Evolutionary conservation across 495 filamentous ascomycete species (phyloP).

Genomic region (Daldinia vernicosa): DNA sequence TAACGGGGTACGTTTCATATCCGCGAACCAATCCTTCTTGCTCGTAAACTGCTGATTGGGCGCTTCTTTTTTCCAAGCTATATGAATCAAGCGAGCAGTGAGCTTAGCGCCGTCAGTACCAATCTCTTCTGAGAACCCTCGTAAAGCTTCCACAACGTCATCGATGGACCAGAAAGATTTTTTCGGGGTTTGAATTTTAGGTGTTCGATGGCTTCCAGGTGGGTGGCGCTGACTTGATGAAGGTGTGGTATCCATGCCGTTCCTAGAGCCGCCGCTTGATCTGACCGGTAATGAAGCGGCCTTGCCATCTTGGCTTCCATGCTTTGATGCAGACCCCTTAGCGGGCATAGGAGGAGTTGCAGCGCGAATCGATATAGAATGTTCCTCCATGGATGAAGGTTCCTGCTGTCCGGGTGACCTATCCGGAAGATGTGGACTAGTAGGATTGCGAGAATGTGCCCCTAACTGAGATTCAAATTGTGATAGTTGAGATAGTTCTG

Average conservation of each 20-base stretch:
- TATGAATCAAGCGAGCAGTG: slow-evolving; percentile 48
- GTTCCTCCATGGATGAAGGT: slow-evolving; percentile 14
- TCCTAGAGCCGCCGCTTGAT: slow-evolving; percentile 13
- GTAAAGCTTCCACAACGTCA: slow-evolving; percentile 47
- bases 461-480: slow-evolving; percentile 15
- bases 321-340: slow-evolving; percentile 20
- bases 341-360: slow-evolving; percentile 25
- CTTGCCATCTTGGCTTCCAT: slow-evolving; percentile 25
- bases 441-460: slow-evolving; percentile 23
- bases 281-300: slow-evolving; percentile 25
- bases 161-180: slow-evolving; percentile 50
- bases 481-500: slow-evolving; percentile 3
- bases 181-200: slow-evolving; percentile 47
- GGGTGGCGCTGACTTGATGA: slow-evolving; percentile 24
- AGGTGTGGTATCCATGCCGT: slow-evolving; percentile 23
- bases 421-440: slow-evolving; percentile 14
- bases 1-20: slow-evolving; percentile 46
- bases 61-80: slow-evolving; percentile 52
- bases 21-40: slow-evolving; percentile 52
- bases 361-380: slow-evolving; percentile 20
- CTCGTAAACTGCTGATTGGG: slow-evolving; percentile 48
- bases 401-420: slow-evolving; percentile 10
- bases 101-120: slow-evolving; percentile 51
- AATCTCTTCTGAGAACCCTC: slow-evolving; percentile 45
- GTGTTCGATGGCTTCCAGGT: slow-evolving; percentile 39